Conservation (phyloP, 345 rosid species). For the Eucalyptus marginata region DNA sequence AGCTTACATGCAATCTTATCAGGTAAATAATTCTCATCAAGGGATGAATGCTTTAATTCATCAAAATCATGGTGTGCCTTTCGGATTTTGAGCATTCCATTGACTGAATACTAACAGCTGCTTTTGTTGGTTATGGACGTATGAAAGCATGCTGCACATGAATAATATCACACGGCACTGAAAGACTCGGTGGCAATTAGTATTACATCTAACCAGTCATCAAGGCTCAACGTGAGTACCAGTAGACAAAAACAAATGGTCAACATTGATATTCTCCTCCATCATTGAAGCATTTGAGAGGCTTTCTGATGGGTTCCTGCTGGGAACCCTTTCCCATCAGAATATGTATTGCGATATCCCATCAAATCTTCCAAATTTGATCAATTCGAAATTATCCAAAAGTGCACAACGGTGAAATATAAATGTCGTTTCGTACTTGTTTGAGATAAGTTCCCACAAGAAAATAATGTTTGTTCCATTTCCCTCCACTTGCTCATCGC, state of each 20-base stretch:
- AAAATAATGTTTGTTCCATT: too few relatives aligned
- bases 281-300: neutral
- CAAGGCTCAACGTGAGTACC: neutral
- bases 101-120: neutral
- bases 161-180: neutral
- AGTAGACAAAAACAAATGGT: neutral
- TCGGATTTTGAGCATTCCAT: neutral
- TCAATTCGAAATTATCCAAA: neutral
- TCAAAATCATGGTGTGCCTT: neutral
- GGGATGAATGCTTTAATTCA: neutral
- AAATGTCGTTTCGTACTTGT: neutral
- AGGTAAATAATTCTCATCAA: neutral
- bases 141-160: neutral
- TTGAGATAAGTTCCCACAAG: neutral
- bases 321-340: neutral
- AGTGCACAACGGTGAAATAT: neutral
- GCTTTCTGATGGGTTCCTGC: neutral
- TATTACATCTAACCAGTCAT: neutral
- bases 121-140: neutral
- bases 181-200: neutral
- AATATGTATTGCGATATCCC: neutral
- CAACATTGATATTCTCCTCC: neutral
- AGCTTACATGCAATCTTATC: slow-evolving; percentile 61
- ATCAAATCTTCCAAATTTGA: neutral
- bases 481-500: too few relatives aligned